Evolutionary conservation across 2,329 filamentous ascomycete genomes (phyloP).

Genomic region (Fusarium sp.): DNA sequence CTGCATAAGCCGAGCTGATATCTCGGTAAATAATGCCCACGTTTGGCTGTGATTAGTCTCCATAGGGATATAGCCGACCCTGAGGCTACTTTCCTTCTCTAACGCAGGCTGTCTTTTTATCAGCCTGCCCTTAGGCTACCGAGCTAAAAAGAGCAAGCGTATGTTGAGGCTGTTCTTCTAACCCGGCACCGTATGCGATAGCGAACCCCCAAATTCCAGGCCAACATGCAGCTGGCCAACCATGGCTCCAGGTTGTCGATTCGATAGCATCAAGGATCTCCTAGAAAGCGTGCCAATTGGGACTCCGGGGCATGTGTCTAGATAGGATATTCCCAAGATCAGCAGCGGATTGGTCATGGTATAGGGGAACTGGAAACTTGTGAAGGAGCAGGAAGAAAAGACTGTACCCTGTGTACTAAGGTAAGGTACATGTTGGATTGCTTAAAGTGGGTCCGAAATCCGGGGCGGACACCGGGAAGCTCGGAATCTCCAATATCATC

Average conservation of each 20-base stretch:
- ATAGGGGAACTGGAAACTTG: neutral
- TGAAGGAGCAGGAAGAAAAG: too few species aligned
- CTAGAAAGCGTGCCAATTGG: neutral
- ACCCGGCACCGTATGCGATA: neutral
- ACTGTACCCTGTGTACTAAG: too few species aligned
- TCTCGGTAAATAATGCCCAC: neutral
- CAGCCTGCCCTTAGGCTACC: neutral
- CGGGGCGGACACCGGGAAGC: neutral
- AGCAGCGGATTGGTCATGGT: neutral
- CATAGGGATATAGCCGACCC: neutral
- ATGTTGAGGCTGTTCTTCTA: neutral
- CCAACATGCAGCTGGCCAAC: too few species aligned
- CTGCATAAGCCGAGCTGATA: neutral
- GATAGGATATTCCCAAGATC: neutral
- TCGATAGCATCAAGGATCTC: neutral
- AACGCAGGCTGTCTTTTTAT: neutral
- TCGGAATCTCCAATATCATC: neutral
- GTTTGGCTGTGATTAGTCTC: neutral
- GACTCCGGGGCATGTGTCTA: accelerated
- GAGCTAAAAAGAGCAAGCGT: accelerated
- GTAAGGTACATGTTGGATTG: too few species aligned
- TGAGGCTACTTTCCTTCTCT: accelerated
- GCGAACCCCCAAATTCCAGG: neutral
- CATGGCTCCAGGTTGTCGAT: too few species aligned
- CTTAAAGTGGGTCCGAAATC: too few species aligned